A percentile compares a stretch with the other conserved stretches of the same genome.
phyloP scores from a whole-genome alignment of 2,329 filamentous ascomycete species.

The Colletotrichum sublineola region DNA sequence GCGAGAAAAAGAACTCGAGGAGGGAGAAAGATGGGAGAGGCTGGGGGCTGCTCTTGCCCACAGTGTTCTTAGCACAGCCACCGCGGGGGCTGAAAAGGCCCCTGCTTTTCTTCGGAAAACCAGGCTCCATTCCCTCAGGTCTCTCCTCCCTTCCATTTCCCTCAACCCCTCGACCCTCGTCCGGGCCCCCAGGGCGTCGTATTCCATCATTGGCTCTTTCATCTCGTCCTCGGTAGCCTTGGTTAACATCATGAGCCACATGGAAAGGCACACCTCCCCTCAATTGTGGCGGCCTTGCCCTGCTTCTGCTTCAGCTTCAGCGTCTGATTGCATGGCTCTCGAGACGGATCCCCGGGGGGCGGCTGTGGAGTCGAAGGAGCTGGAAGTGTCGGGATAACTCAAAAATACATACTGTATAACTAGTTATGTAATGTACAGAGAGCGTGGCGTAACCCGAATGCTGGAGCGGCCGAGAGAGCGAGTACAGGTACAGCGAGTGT shows the following conservation, averaged over 20 bases:
- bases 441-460: conserved; percentile 35
- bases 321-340: not conserved
- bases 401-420: conserved; percentile 1
- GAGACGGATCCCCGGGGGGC: not conserved
- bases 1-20: not conserved
- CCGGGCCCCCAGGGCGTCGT: not conserved
- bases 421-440: not conserved
- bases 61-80: conserved; percentile 34
- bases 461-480: conserved; percentile 9
- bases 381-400: conserved; percentile 16
- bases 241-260: conserved; percentile 14
- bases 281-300: not conserved
- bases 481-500: not conserved
- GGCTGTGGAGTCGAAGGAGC: conserved; percentile 21
- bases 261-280: not conserved
- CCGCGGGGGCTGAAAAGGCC: conserved; percentile 35
- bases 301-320: not conserved
- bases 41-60: conserved; percentile 23
- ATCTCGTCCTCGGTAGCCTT: conserved; percentile 6
- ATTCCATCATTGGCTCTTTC: not conserved
- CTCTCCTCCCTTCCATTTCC: conserved; percentile 36
- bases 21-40: conserved; percentile 11
- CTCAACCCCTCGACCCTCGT: conserved; percentile 6
- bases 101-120: conserved; percentile 15
- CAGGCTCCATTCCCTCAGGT: conserved; percentile 35